Evolutionary conservation across 192 early-diverging fungal species (phyloP).

Genomic region (Haplosporangium gracile): DNA sequence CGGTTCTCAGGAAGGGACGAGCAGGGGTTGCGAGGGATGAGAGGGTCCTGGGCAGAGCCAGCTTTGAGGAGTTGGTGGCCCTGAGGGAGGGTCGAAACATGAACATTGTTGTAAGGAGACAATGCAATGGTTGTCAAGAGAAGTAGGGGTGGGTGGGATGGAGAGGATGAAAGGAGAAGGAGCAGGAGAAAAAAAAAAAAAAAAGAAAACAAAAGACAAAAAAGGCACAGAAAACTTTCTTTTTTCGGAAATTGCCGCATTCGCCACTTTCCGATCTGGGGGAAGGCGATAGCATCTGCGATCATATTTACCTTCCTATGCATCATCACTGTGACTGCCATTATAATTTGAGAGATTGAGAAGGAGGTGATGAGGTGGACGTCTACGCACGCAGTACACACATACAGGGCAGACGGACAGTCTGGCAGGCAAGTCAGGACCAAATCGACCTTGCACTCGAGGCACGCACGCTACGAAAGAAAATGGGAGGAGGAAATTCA

Average conservation of each 20-base stretch:
- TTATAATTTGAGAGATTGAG: background rate
- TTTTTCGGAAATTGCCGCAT: slow-evolving; percentile 3
- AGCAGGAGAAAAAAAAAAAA: background rate
- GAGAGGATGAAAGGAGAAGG: background rate
- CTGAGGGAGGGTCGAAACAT: slow-evolving; percentile 30
- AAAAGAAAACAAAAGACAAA: background rate
- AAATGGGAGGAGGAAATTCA: too few relatives aligned
- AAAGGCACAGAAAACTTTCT: slow-evolving; percentile 9
- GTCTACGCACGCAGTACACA: too few relatives aligned
- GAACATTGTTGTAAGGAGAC: slow-evolving; percentile 36
- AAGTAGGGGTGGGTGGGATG: background rate
- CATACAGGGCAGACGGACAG: too few relatives aligned
- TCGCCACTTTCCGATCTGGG: background rate
- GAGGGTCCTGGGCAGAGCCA: slow-evolving; percentile 21
- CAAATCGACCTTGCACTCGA: too few relatives aligned
- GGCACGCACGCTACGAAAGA: too few relatives aligned
- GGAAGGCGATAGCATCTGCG: background rate
- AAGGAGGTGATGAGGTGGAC: background rate
- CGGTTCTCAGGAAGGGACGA: slow-evolving; percentile 24
- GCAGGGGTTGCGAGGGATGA: background rate
- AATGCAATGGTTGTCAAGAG: slow-evolving; percentile 11
- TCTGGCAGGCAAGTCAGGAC: too few relatives aligned
- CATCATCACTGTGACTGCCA: background rate
- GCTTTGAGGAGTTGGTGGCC: slow-evolving; percentile 14
- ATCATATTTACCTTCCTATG: background rate